Evolutionary conservation across 148 eudicot species (phyloP), one percentile per base, ranked within the genome.

Genomic region (Rhododendron ovatum): DNA sequence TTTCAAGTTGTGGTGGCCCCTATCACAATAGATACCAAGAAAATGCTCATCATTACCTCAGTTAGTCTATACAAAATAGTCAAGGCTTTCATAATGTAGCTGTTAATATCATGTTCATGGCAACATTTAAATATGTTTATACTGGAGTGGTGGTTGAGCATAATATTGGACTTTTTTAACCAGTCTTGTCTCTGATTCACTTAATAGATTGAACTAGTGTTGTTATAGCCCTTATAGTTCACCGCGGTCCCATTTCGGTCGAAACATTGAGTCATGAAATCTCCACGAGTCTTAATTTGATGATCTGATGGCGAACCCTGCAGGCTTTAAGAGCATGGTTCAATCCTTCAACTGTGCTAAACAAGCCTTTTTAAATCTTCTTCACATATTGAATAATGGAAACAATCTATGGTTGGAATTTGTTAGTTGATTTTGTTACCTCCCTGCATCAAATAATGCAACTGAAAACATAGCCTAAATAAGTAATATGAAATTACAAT

Each of bases 11-110:
- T 57, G n/a, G 63, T 57, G 63, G 63, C 0, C 5, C 24, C 24
- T 5, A 57, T 20, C 8, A 57, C 63, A 57, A 18, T 57, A 57
- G 71, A 82, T 35, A 22, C 84, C 63, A 82, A 26, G 67, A 82
- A 82, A 57, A 33, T 53, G 83, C 69, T 55, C 57, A 82, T 82
- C 5, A 69, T 28, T 69, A n/a, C 45, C 83, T 53, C 65, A 53
- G 39, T 47, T 9, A 3, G 14, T 20, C 43, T 33, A 80, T 20
- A 81, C 39, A 81, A 81, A 53, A 6, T 57, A 18, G 67, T 33
- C 69, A 30, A 26, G 47, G 7, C 39, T 3, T 76, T 24, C 80
- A 77, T 77, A 10, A 41, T 77, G 37, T 69, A 74, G 28, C 69
- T 55, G 45, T 35, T 81, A 55, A 81, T 24, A 17, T 81, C 69